These are phyloP conservation scores for Boletus sp. DNA, from an alignment of 1,284 basidiomycete species.

Conservation along the genomic window DNA sequence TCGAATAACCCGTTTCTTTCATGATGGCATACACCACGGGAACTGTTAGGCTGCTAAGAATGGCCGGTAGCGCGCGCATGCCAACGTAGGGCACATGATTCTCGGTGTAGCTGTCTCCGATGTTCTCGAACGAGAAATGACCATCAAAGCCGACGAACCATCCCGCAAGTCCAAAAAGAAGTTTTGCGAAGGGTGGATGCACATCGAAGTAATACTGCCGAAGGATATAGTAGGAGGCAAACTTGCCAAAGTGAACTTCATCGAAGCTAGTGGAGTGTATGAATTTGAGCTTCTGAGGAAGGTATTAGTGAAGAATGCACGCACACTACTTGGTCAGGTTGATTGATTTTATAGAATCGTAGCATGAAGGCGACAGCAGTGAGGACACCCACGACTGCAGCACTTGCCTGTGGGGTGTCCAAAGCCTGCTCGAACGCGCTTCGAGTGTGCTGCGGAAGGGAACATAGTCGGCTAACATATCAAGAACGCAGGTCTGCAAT, in stretches of 20 bases:
- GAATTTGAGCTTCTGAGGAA: background rate
- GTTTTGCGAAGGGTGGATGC: slow-evolving; percentile 94
- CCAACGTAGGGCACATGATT: slow-evolving; percentile 92
- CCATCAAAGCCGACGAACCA: slow-evolving; percentile 98
- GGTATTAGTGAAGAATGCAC: slow-evolving; percentile 32
- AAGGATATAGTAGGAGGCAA: slow-evolving; percentile 88
- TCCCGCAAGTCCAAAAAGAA: slow-evolving; percentile 88
- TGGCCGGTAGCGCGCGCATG: slow-evolving; percentile 88
- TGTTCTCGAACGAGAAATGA: slow-evolving; percentile 90
- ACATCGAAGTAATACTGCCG: slow-evolving; percentile 99
- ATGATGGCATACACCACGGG: slow-evolving; percentile 95
- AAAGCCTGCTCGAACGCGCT: slow-evolving; percentile 59
- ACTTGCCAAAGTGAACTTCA: slow-evolving; percentile 96
- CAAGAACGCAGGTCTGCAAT: background rate
- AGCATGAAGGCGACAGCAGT: slow-evolving; percentile 76
- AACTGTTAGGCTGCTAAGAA: slow-evolving; percentile 87
- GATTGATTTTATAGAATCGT: slow-evolving; percentile 92
- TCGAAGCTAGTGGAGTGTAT: slow-evolving; percentile 67
- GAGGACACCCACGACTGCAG: slow-evolving; percentile 56
- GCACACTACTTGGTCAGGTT: slow-evolving; percentile 93
- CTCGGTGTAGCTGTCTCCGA: slow-evolving; percentile 89
- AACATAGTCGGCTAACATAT: slow-evolving; percentile 5
- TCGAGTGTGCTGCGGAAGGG: slow-evolving; percentile 43
- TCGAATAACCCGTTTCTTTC: slow-evolving; percentile 96
- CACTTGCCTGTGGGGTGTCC: slow-evolving; percentile 60